A percentile compares a stretch with the other conserved stretches of the same genome.
These are phyloP conservation scores for Metschnikowia orientalis DNA, from an alignment of 805 yeast genomes.

Conservation along the genomic window DNA sequence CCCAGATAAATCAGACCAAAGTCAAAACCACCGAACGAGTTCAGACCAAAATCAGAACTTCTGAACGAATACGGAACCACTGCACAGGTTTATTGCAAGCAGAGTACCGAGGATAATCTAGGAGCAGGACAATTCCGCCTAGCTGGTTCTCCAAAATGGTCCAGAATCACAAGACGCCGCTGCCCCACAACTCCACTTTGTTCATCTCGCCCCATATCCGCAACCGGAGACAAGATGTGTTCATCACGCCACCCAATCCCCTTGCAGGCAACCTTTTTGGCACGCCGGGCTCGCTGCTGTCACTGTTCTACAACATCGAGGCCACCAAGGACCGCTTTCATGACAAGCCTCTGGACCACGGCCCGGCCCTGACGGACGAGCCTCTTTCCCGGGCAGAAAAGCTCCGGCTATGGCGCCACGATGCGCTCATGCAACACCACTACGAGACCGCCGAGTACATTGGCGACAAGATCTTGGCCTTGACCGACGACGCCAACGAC, in stretches of 20 bases:
- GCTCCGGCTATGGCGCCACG: conserved; percentile 87
- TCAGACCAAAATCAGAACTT: too few relatives aligned
- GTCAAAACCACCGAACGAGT: too few relatives aligned
- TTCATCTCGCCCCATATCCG: conserved; percentile 64
- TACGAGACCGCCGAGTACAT: conserved; percentile 84
- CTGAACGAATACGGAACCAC: too few relatives aligned
- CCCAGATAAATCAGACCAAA: too few relatives aligned
- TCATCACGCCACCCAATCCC: conserved; percentile 48
- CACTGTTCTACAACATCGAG: conserved; percentile 36
- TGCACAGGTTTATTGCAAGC: too few relatives aligned
- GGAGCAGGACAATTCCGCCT: too few relatives aligned
- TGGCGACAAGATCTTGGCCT: conserved; percentile 82
- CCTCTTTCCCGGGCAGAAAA: conserved; percentile 78
- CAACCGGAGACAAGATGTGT: conserved; percentile 35
- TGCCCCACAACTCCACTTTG: conserved; percentile 69
- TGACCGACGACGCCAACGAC: conserved; percentile 85
- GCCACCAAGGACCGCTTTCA: conserved; percentile 13
- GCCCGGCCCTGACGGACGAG: conserved; percentile 17
- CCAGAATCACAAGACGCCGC: conserved; percentile 28
- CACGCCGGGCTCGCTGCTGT: conserved; percentile 37
- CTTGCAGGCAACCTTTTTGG: conserved; percentile 36
- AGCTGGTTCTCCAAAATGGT: too few relatives aligned
- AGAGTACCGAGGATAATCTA: too few relatives aligned
- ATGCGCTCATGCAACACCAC: conserved; percentile 88
- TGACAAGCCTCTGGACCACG: conserved; percentile 4